These are phyloP conservation scores for Hsuehochloa calcarea DNA, from an alignment of 176 grass and related monocot species.

Conservation along the genomic window DNA sequence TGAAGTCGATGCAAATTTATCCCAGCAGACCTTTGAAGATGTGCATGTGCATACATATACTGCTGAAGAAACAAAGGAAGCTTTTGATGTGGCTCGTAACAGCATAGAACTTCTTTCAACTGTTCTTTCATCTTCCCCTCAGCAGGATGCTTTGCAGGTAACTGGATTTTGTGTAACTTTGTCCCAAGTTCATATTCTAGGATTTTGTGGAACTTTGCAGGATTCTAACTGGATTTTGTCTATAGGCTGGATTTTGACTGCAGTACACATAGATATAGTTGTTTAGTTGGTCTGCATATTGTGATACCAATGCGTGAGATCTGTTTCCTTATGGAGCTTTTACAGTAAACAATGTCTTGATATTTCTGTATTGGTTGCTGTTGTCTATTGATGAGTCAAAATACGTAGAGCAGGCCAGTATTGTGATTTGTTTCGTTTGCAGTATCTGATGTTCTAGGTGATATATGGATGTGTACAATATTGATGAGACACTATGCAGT, in stretches of 20 bases:
- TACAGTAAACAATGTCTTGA: background rate
- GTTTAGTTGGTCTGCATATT: slow-evolving; percentile 1
- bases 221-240: background rate
- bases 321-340: background rate
- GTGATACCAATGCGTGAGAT: background rate
- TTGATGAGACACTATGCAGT: background rate
- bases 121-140: slow-evolving; percentile 89
- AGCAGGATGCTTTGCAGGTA: slow-evolving; percentile 94
- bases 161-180: slow-evolving; percentile 31
- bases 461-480: background rate
- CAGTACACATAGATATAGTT: background rate
- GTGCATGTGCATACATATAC: slow-evolving; percentile 61
- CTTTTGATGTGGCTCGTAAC: slow-evolving; percentile 88
- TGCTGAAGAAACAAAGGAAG: slow-evolving; percentile 76
- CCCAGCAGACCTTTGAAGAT: slow-evolving; percentile 60
- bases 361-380: background rate
- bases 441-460: background rate
- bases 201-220: background rate
- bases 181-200: slow-evolving; percentile 9
- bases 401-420: background rate
- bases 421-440: background rate
- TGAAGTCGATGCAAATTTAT: slow-evolving; percentile 45
- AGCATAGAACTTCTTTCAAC: slow-evolving; percentile 90
- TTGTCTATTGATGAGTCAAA: background rate
- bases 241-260: background rate